Evolutionary conservation across 192 early-diverging fungal species (phyloP), one percentile per base, ranked within the genome.

Genomic region (Backusella sp.): DNA sequence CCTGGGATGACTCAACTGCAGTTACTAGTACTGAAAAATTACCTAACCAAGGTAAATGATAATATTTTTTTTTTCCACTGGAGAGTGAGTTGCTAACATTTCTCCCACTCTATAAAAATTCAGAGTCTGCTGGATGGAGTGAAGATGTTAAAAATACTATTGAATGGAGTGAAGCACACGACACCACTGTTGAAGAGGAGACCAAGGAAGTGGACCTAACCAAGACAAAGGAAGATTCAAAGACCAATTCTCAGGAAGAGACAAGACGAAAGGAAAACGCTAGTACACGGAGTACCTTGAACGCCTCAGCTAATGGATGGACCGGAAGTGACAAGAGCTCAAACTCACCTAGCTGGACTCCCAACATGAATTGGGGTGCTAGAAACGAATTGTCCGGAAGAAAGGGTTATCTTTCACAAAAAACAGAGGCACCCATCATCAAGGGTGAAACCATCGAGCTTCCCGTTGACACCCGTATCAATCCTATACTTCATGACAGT

Each of bases 351-450:
- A 62, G 56, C 8, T 62, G 56, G 56, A 28, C 21, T 62, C 56
- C 56, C 11, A 62, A 62, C 23, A 12, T 28, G 56, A 62, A 62
- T n/a, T 62, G 56, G 56, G 23, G 56, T 12, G 11, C 7, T 62
- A 26, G 9, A 26, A 62, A 62, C 26, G 56, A 62, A 62, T 4
- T 28, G 9, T 62, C 56, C 12, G 56, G 30, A 1, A 53, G 52
- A 62, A 73, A 73, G 17, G 28, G 52, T 39, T 73, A 73, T 37
- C 46, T 73, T 17, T 73, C 72, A 3, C 72, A 73, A 28, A 73
- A 73, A 52, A 39, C n/a, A 34, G 70, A 71, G 26, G 26, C 28
- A 62, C 56, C 23, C 28, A 28, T 62, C n/a, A 28, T 30, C 9
- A 36, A 68, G 6, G 34, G 15, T 12, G 34, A 68, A 30, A 6